Conservation (phyloP, 345 rosid genomes). For the Anastatica hierochuntica region DNA sequence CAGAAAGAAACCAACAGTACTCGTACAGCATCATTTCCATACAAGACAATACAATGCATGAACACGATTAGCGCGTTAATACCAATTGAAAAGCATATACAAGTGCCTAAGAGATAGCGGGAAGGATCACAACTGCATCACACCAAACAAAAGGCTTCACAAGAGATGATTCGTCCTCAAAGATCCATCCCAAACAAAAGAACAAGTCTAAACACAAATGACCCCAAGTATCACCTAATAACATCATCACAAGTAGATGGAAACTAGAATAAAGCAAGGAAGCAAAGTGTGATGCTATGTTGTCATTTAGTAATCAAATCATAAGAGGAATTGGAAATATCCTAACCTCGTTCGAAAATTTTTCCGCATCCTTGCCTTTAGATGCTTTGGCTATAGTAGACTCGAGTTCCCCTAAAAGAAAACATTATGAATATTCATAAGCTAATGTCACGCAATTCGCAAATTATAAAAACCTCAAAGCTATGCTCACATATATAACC, state of each 20-base stretch:
- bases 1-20: background rate
- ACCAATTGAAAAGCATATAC: background rate
- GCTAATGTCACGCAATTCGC: background rate
- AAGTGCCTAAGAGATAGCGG: background rate
- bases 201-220: too few relatives aligned
- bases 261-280: too few relatives aligned
- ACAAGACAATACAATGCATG: background rate
- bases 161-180: background rate
- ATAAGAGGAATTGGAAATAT: too few relatives aligned
- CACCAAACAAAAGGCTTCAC: background rate
- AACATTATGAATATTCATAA: background rate
- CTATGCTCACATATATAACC: background rate
- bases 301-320: too few relatives aligned
- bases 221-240: too few relatives aligned
- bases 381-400: background rate
- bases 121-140: background rate
- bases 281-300: too few relatives aligned
- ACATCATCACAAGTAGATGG: too few relatives aligned
- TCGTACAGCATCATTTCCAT: background rate
- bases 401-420: background rate
- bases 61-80: background rate
- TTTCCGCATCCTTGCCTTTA: constrained; percentile 2
- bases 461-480: background rate
- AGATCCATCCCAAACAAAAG: too few relatives aligned
- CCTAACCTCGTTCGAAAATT: constrained; percentile 4